Conservation (phyloP, 2,329 filamentous ascomycete species). For the Cordyceps cicadae region DNA sequence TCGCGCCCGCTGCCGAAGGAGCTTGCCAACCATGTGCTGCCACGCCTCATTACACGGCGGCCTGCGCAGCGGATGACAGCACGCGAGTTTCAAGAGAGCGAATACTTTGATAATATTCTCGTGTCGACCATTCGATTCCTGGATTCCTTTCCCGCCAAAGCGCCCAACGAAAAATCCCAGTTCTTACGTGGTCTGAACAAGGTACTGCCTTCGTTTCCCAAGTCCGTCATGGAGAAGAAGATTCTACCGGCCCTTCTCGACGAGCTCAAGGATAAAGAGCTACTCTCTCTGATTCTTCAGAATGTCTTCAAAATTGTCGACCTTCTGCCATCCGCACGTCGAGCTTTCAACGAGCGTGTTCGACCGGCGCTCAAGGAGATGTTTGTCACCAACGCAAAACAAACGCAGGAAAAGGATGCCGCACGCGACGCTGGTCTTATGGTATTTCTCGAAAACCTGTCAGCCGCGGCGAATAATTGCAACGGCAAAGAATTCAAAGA, state of each 20-base stretch:
- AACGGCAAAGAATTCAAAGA: conserved; percentile 93
- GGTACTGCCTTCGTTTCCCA: conserved; percentile 85
- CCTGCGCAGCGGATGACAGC: conserved; percentile 83
- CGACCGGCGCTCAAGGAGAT: conserved; percentile 78
- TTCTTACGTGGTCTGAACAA: conserved; percentile 85
- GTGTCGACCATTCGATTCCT: conserved; percentile 95
- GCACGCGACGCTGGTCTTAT: conserved; percentile 84
- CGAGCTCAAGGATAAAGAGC: conserved; percentile 84
- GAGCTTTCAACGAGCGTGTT: conserved; percentile 76
- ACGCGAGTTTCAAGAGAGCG: conserved; percentile 85
- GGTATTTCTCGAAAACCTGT: conserved; percentile 79
- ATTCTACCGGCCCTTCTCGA: conserved; percentile 81
- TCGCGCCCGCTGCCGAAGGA: conserved; percentile 73
- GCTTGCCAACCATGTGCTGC: conserved; percentile 66
- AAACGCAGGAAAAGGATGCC: conserved; percentile 64
- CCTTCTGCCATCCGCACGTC: conserved; percentile 65
- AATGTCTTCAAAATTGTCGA: conserved; percentile 88
- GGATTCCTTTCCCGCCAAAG: conserved; percentile 86
- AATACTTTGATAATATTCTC: conserved; percentile 94
- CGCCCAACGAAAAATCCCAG: conserved; percentile 77
- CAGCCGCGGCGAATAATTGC: conserved; percentile 68
- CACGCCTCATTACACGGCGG: conserved; percentile 75
- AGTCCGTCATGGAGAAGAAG: conserved; percentile 90
- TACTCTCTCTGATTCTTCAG: conserved; percentile 76
- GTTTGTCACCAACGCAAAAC: conserved; percentile 57